These are phyloP conservation scores for Aspergillus brunneoviolaceus DNA, from an alignment of 2,329 filamentous ascomycete genomes.

Conservation along the genomic window DNA sequence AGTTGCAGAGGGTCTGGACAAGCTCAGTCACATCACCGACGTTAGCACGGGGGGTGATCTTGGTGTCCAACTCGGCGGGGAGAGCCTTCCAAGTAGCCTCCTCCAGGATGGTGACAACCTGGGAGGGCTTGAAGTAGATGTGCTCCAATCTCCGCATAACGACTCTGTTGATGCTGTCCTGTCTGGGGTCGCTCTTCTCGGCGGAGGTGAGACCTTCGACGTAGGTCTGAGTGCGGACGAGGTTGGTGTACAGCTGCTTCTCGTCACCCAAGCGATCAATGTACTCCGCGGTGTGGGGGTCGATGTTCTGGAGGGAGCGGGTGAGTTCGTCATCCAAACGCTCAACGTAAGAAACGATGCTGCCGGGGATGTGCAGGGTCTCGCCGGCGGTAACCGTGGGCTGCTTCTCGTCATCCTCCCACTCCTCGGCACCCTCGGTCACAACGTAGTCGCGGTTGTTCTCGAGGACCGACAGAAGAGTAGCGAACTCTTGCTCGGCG, in stretches of 20 bases:
- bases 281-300: conserved; percentile 97
- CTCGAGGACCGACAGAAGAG: conserved; percentile 76
- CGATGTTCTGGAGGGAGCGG: conserved; percentile 93
- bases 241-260: conserved; percentile 83
- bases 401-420: conserved; percentile 97
- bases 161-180: conserved; percentile 88
- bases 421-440: conserved; percentile 89
- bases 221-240: conserved; percentile 85
- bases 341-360: conserved; percentile 91
- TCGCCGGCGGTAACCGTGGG: conserved; percentile 72
- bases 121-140: conserved; percentile 97
- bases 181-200: conserved; percentile 66
- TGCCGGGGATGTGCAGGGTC: conserved; percentile 88
- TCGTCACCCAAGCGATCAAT: conserved; percentile 94
- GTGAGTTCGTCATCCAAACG: conserved; percentile 95
- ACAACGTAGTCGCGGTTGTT: conserved; percentile 78
- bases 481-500: conserved; percentile 80
- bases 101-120: conserved; percentile 91
- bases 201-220: conserved; percentile 77
- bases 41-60: conserved; percentile 72
- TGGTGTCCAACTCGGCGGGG: conserved; percentile 68
- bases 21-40: conserved; percentile 68
- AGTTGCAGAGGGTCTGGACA: conserved; percentile 86
- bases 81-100: conserved; percentile 89
- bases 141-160: conserved; percentile 94